Base-by-base conservation (phyloP, 345 rosid genomes). In the Acer negundo region DNA sequence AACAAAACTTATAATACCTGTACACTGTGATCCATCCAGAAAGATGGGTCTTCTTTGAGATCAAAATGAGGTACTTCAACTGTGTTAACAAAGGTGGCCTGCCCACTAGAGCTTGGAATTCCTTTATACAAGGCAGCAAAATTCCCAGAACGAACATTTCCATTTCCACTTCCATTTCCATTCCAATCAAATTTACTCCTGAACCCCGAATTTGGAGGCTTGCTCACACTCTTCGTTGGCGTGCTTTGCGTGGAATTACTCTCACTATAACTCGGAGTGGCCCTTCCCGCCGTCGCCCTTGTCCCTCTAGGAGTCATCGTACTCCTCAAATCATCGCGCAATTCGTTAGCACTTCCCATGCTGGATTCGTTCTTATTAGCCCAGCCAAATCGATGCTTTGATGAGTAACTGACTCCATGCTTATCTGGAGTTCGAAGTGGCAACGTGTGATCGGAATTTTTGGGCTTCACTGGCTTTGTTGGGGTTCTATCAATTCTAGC, bases 1-100 rank as follows among this genome's bases (percentile, higher is more conserved):
- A 17, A 26, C 61, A 13, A 28, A 71, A 44, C 61, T 62, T 31
- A 42, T 26, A 59, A n/a, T 82, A 93, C 99, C 98, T 95, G 99
- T 81, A 95, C 96, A 81, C 89, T 95, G 78, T 95, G 97, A 76
- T 95, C 98, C 97, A 95, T 90, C 98, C 98, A 95, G 84, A 95
- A 95, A 2, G 97, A 93, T 35, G 97, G 95, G 83, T 95, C 93
- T 72, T 94, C 99, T 71, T 86, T 92, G 64, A 95, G 94, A 76
- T 91, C 88, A 81, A 94, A 96, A 87, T 96, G 97, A 88, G 99
- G 94, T 2, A 94, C 98, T 86, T 94, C 95, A 65, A 89, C 91
- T 9, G 90, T 85, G 72, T 91, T 92, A 75, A 92, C 92, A 77
- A 86, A 78, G 1, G 89, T 82, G 26, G 82, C 68, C 12, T 83